Evolutionary conservation across 2,329 filamentous ascomycete genomes (phyloP).

Genomic region (Talaromyces sp.): DNA sequence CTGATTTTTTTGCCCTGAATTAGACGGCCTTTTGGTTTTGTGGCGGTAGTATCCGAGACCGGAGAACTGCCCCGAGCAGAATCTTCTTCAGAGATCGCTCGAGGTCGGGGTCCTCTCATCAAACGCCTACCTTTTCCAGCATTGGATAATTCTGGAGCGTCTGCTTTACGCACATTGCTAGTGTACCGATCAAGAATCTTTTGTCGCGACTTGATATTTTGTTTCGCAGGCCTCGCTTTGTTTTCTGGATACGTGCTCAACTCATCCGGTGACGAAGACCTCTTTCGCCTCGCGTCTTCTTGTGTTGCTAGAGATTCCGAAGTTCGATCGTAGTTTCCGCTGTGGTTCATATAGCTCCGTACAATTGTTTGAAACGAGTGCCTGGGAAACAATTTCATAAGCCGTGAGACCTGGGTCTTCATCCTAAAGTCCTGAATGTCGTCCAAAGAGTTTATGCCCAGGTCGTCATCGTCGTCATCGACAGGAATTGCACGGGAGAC

Average conservation of each 20-base stretch:
- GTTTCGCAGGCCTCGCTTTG: conserved; percentile 1
- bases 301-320: conserved; percentile 40
- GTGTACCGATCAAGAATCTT: conserved; percentile 53
- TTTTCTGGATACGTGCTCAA: background rate
- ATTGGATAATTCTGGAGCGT: conserved; percentile 20
- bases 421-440: conserved; percentile 47
- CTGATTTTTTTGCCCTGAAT: conserved; percentile 43
- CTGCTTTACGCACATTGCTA: conserved; percentile 5
- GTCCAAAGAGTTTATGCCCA: conserved; percentile 38
- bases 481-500: conserved; percentile 44
- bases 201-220: conserved; percentile 11
- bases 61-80: conserved; percentile 17
- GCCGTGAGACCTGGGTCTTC: conserved; percentile 46
- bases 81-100: conserved; percentile 15
- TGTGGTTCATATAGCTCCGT: conserved; percentile 45
- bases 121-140: conserved; percentile 23
- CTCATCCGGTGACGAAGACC: conserved; percentile 6
- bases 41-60: conserved; percentile 17
- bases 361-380: conserved; percentile 43
- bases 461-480: conserved; percentile 8
- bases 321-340: conserved; percentile 52
- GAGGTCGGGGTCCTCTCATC: conserved; percentile 31
- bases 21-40: conserved; percentile 35
- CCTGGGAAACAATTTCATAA: conserved; percentile 44
- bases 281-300: conserved; percentile 24